These are phyloP conservation scores for Phialophora expanda DNA, from an alignment of 2,329 filamentous ascomycete genomes.

Conservation along the genomic window DNA sequence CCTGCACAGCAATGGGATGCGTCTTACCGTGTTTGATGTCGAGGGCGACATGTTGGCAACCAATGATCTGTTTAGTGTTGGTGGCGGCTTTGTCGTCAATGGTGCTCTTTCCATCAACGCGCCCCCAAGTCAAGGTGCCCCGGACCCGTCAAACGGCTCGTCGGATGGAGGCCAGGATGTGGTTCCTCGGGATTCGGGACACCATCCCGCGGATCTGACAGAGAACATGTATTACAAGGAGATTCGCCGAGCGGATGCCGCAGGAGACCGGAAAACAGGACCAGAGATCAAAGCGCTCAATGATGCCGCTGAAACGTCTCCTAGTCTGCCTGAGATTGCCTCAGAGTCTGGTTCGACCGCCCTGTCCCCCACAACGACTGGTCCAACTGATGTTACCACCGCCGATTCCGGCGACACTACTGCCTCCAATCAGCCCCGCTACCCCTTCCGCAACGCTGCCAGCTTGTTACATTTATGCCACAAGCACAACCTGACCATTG, in stretches of 20 bases:
- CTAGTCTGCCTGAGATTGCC: neutral
- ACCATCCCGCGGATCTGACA: constrained; percentile 28
- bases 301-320: neutral
- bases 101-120: constrained; percentile 19
- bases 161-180: neutral
- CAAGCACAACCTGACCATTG: constrained; percentile 36
- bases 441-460: constrained; percentile 32
- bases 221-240: constrained; percentile 35
- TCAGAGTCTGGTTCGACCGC: neutral
- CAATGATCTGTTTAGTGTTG: constrained; percentile 35
- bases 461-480: constrained; percentile 31
- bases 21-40: constrained; percentile 32
- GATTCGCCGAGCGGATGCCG: constrained; percentile 26
- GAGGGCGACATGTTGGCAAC: constrained; percentile 33
- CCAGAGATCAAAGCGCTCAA: constrained; percentile 9
- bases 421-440: constrained; percentile 15
- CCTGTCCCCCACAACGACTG: neutral
- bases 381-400: neutral
- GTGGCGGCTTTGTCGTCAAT: constrained; percentile 36
- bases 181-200: constrained; percentile 13
- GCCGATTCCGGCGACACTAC: neutral
- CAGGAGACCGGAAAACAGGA: constrained; percentile 24
- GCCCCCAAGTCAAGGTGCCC: neutral
- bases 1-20: constrained; percentile 34
- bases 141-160: neutral